Conservation (phyloP, 2,329 filamentous ascomycete genomes). For the Beauveria varroae region DNA sequence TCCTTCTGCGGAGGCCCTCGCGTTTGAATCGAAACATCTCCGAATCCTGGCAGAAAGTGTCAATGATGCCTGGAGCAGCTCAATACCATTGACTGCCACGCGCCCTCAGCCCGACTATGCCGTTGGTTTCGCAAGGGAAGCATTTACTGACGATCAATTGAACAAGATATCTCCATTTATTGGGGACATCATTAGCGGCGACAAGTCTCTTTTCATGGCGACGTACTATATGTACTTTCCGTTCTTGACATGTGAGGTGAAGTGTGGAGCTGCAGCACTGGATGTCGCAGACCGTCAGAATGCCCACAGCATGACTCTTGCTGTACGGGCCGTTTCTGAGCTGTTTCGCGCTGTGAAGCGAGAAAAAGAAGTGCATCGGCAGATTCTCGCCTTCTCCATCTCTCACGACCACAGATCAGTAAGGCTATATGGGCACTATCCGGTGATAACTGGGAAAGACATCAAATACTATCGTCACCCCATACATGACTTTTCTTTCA, state of each 20-base stretch:
- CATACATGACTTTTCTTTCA: background rate
- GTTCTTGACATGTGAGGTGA: constrained; percentile 38
- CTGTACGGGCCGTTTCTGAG: constrained; percentile 23
- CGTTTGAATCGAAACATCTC: no score
- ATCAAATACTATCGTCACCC: no score
- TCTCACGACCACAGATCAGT: background rate
- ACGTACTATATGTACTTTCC: constrained; percentile 39
- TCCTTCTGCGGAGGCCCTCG: no score
- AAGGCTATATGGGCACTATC: background rate
- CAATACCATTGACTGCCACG: no score
- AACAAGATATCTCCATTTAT: no score
- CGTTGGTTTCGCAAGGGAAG: no score
- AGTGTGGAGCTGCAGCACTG: constrained; percentile 29
- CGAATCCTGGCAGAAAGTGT: no score
- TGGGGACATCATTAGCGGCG: no score
- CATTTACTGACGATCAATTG: no score
- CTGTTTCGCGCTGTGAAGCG: constrained; percentile 17
- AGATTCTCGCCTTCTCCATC: constrained; percentile 19
- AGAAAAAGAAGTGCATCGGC: constrained; percentile 27
- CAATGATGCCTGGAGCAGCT: no score
- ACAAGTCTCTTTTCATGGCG: constrained; percentile 32
- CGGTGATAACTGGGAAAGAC: no score
- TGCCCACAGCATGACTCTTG: constrained; percentile 20
- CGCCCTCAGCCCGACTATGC: no score
- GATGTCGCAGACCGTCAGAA: constrained; percentile 29